phyloP scores from a whole-genome alignment of 257 asterid genomes.

The Verbascum thapsus region DNA sequence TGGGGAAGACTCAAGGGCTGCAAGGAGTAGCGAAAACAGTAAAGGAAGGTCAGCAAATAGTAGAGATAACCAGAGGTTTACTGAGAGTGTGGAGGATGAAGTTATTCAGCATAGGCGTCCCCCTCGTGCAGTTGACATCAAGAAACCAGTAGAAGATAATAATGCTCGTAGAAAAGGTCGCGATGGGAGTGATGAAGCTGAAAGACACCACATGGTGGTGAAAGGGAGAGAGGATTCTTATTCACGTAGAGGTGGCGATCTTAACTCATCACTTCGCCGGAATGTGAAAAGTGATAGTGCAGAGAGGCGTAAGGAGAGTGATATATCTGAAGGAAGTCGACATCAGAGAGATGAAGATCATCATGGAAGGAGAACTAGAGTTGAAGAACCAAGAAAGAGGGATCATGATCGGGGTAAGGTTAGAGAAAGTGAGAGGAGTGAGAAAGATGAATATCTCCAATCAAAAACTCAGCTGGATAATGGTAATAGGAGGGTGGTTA shows the following conservation, averaged over 20 bases:
- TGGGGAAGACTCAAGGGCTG: conserved; percentile 61
- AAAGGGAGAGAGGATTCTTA: conserved; percentile 65
- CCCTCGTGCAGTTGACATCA: conserved; percentile 40
- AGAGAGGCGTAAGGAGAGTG: conserved; percentile 71
- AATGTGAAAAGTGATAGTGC: conserved; percentile 50
- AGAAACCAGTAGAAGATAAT: conserved; percentile 50
- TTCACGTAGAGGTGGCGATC: conserved; percentile 58
- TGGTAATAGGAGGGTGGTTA: conserved; percentile 61
- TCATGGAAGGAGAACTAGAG: conserved; percentile 58
- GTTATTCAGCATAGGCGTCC: conserved; percentile 61
- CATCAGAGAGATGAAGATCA: conserved; percentile 66
- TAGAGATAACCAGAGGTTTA: conserved; percentile 51
- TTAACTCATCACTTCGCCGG: conserved; percentile 45
- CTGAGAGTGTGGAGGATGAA: conserved; percentile 63
- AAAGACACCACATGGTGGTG: conserved; percentile 45
- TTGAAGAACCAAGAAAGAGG: conserved; percentile 67
- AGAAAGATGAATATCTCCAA: conserved; percentile 59
- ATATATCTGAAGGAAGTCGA: conserved; percentile 64
- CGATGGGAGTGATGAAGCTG: conserved; percentile 63
- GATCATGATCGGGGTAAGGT: conserved; percentile 53
- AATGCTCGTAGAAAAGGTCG: conserved; percentile 48
- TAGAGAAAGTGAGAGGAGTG: conserved; percentile 68
- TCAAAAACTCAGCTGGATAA: conserved; percentile 62
- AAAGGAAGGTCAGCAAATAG: conserved; percentile 80
- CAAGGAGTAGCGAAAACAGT: conserved; percentile 72